These are phyloP conservation scores for Scedosporium dehoogii DNA, from an alignment of 2,329 filamentous ascomycete genomes.

Conservation along the genomic window DNA sequence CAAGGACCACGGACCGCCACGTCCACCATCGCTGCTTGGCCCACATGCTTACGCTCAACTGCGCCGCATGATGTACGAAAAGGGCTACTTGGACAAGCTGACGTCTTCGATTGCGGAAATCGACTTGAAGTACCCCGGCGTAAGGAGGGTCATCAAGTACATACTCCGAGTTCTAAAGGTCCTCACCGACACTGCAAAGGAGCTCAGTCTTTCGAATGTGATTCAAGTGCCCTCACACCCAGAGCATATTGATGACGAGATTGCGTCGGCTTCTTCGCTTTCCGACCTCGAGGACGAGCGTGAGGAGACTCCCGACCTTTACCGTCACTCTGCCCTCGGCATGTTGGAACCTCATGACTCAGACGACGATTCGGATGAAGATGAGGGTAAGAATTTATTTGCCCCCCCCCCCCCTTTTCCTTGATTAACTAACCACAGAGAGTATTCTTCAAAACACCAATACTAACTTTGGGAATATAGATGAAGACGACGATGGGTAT, in stretches of 20 bases:
- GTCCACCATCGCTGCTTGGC: slow-evolving; percentile 28
- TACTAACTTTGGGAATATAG: slow-evolving; percentile 18
- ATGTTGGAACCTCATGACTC: slow-evolving; percentile 83
- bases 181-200: slow-evolving; percentile 77
- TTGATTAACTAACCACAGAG: slow-evolving; percentile 3
- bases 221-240: slow-evolving; percentile 57
- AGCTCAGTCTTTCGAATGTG: slow-evolving; percentile 72
- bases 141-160: slow-evolving; percentile 92
- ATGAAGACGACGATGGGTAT: slow-evolving; percentile 86
- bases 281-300: slow-evolving; percentile 80
- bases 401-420: not conserved
- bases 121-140: slow-evolving; percentile 85
- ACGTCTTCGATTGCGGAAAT: slow-evolving; percentile 91
- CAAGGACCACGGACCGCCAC: slow-evolving; percentile 40
- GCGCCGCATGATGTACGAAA: slow-evolving; percentile 95
- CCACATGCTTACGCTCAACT: slow-evolving; percentile 68
- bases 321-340: slow-evolving; percentile 89
- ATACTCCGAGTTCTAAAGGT: slow-evolving; percentile 84
- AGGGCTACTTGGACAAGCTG: slow-evolving; percentile 81
- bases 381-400: slow-evolving; percentile 38
- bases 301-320: slow-evolving; percentile 93
- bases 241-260: slow-evolving; percentile 70
- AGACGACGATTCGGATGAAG: slow-evolving; percentile 32
- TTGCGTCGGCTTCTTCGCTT: slow-evolving; percentile 76
- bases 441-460: too few relatives aligned